Base-by-base conservation (phyloP, 192 early-diverging fungal genomes). In the Chytriomyces sp. region DNA sequence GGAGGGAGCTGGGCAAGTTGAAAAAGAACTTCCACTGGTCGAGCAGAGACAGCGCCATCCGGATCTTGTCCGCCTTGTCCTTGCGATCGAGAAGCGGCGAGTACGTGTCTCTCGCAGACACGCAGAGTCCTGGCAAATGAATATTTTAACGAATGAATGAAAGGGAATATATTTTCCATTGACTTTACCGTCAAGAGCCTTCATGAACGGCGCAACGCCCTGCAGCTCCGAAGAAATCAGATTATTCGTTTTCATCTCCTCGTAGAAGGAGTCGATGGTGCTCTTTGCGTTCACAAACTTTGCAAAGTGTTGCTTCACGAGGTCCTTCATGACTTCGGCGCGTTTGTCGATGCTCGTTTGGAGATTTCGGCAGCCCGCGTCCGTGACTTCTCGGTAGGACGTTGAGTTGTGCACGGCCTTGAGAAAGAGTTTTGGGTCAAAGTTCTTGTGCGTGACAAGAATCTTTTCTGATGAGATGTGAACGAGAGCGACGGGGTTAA, bases 21-120 rank as follows among this genome's bases (percentile, higher is more conserved):
- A 99, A 98, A 80, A 97, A 96, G 81, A 98, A 95, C 76, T 94
- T 93, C 88, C 96, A 99, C 59, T 94, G 89, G 76, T 96, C 94
- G n/a, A 99, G 85, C n/a, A 98, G 84, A 50, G 85, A 89, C 9
- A 99, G 89, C 5, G 97, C 95, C 8, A 89, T 90, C 8, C 94
- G 89, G n/a, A 99, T 91, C 83, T 94, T 94, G 68, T 96, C 97
- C 0, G 93, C 93, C 61, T 94, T 93, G 18, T 86, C 88, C 45
- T 96, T 88, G 9, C 95, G 83, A 61, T 95, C 91, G 8, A 99
- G 80, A 20, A 99, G 87, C 1, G 96, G 96, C 8, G 90, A 89
- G 83, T 95, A 97, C 1, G 97, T 86, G 63, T 93, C 89, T 43
- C 92, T 88, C 0, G 97, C 95, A 60, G 89, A 86, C n/a, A 71